Base-by-base conservation (phyloP, 345 rosid species). In the Kernera saxatilis region DNA sequence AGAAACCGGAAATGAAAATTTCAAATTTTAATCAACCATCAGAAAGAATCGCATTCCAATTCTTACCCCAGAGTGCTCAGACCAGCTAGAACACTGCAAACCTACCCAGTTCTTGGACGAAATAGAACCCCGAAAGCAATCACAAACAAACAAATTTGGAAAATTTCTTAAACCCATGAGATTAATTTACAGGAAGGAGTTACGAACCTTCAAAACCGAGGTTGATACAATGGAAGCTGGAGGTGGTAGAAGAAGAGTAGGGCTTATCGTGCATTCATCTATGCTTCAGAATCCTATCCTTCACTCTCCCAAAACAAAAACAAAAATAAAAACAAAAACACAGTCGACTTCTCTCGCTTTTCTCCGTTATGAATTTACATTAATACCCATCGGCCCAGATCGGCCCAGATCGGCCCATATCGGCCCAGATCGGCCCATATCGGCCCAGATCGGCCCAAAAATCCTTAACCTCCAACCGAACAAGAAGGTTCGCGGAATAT, bases 401-500 rank as follows among this genome's bases (percentile, higher is more conserved):
- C 10, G 48, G 68, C 78, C 78, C 68, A 58, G n/a, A n/a, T n/a
- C n/a, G n/a, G n/a, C n/a, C n/a, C n/a, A n/a, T n/a, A n/a, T n/a
- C n/a, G 73, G 78, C 78, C 73, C 78, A 67, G 6, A 22, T 30
- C 10, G 48, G 68, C 78, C 78, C 68, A 58, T n/a, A n/a, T n/a
- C n/a, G 73, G 78, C 78, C 73, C 78, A 67, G 6, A 22, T 30
- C 10, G 48, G 68, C 78, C 78, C 68, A 58, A 11, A 37, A 39
- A 6, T 1, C 0, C 0, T 8, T 58, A 56, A n/a, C 71, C 33
- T 57, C 65, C 5, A 0, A 0, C 0, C 5, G 30, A 73, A 2
- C 12, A n/a, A 73, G 72, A 48, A 27, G 77, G 1, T 74, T 39
- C 45, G 8, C 0, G 4, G 22, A 36, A 29, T 66, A 59, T 67